Evolutionary conservation across 148 eudicot genomes (phyloP).

Genomic region (Tetragonia tetragonoides): DNA sequence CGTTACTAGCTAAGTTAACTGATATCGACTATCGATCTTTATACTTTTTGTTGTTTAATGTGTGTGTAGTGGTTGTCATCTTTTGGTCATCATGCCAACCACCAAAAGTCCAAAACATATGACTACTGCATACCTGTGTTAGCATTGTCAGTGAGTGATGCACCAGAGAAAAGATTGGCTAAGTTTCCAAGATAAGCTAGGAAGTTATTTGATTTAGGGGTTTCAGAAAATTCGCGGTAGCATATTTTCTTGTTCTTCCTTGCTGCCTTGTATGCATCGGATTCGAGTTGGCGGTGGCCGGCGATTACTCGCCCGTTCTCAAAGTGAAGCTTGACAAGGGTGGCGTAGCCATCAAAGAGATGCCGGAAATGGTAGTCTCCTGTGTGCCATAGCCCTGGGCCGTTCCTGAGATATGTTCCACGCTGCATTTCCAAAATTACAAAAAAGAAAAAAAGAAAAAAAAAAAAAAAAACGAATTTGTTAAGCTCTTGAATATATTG

Average conservation of each 20-base stretch:
- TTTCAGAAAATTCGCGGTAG: constrained; percentile 90
- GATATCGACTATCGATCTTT: too few relatives aligned
- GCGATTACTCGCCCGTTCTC: constrained; percentile 51
- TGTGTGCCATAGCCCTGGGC: constrained; percentile 90
- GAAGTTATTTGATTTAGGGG: constrained; percentile 61
- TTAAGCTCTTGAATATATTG: too few relatives aligned
- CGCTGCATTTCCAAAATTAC: constrained; percentile 26
- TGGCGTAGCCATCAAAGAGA: constrained; percentile 96
- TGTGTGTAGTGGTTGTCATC: too few relatives aligned
- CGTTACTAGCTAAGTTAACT: too few relatives aligned
- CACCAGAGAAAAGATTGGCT: constrained; percentile 76
- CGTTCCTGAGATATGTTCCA: constrained; percentile 84
- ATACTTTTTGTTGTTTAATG: too few relatives aligned
- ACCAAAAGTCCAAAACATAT: too few relatives aligned
- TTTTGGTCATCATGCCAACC: too few relatives aligned
- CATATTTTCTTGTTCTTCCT: constrained; percentile 51
- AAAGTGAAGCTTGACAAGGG: constrained; percentile 81
- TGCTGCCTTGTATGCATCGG: constrained; percentile 86
- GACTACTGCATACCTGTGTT: constrained; percentile 47
- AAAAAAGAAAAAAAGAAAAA: too few relatives aligned
- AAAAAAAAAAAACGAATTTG: too few relatives aligned
- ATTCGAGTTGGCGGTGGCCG: constrained; percentile 86
- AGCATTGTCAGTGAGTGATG: constrained; percentile 88
- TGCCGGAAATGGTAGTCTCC: constrained; percentile 90
- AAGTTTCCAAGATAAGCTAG: constrained; percentile 67